Evolutionary conservation across 2,329 filamentous ascomycete species (phyloP), one percentile per base, ranked within the genome.

Genomic region (Fusarium pseudocircinatum): DNA sequence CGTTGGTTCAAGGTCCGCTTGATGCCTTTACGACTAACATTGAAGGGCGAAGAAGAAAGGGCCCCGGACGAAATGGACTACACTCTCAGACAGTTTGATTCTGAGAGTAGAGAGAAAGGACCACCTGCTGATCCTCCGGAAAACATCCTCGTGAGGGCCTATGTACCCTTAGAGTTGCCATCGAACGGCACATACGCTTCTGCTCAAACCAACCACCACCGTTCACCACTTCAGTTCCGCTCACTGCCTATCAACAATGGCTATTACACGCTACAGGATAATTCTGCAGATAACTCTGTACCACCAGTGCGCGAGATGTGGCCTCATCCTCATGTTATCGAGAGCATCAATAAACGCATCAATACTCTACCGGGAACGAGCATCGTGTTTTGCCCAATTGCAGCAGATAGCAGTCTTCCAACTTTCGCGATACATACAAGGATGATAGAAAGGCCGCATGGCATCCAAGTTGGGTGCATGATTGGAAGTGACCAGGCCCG

Each of bases 81-180:
- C n/a, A 63, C 47, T 2, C 22, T 68, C 4, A 63, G 49, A 4
- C 66, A 68, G 1, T 68, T 63, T 6, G 64, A 68, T 18, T 54
- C 66, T 9, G 64, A 69, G 1, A 44, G 24, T 6, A 63, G 47
- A 16, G 54, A 47, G 24, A 69, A 16, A 16, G 66, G 66, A 0
- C 66, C 66, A 14, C 64, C 66, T 5, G 66, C 66, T n/a, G 66
- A 68, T 32, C 66, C 66, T 1, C 66, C 66, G 2, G 64, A 69
- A 15, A 56, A 42, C 8, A 36, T 68, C 13, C 64, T 63, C 7
- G 30, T 68, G 0, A 47, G 59, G 30, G 47, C 66, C 24, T 69
- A 68, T 8, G 66, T 68, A 3, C 49, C 66, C 5, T 16, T 69
- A 8, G 49, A 69, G 14, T 4, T 36, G 22, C 20, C 54, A 36